Evolutionary conservation across 2,329 filamentous ascomycete species (phyloP).

Genomic region (Cercospora nicotianae): DNA sequence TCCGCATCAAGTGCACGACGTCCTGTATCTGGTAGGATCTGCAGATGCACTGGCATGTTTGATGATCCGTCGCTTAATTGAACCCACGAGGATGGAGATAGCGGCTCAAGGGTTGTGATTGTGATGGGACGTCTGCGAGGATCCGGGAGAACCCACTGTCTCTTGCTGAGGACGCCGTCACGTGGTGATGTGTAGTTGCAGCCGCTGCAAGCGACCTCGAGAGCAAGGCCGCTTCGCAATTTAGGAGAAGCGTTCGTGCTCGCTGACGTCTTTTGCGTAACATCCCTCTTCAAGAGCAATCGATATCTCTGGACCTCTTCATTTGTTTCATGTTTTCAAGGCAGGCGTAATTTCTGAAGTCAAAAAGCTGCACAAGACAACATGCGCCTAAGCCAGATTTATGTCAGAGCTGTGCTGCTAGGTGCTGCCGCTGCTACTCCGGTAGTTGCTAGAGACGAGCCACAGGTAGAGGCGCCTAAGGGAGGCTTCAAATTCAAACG

Average conservation of each 20-base stretch:
- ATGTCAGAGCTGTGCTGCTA: neutral
- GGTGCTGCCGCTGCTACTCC: neutral
- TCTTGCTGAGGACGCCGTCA: neutral
- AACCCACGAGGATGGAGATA: neutral
- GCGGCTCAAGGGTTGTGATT: neutral
- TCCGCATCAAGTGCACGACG: neutral
- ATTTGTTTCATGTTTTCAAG: neutral
- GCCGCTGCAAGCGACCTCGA: neutral
- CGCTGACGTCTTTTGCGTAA: neutral
- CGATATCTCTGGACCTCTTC: neutral
- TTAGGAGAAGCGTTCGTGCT: neutral
- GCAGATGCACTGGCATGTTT: neutral
- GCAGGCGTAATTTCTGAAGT: neutral
- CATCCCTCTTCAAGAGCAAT: neutral
- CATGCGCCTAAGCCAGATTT: neutral
- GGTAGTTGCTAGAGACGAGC: neutral
- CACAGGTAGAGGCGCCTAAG: neutral
- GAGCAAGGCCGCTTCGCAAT: neutral
- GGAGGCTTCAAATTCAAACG: neutral
- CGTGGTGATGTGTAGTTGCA: neutral
- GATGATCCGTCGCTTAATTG: neutral
- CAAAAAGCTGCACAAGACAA: neutral
- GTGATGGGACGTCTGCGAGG: neutral
- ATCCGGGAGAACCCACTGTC: neutral
- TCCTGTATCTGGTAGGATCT: neutral